phyloP scores from a whole-genome alignment of 2,329 filamentous ascomycete genomes.

The Sporothrix inflata region DNA sequence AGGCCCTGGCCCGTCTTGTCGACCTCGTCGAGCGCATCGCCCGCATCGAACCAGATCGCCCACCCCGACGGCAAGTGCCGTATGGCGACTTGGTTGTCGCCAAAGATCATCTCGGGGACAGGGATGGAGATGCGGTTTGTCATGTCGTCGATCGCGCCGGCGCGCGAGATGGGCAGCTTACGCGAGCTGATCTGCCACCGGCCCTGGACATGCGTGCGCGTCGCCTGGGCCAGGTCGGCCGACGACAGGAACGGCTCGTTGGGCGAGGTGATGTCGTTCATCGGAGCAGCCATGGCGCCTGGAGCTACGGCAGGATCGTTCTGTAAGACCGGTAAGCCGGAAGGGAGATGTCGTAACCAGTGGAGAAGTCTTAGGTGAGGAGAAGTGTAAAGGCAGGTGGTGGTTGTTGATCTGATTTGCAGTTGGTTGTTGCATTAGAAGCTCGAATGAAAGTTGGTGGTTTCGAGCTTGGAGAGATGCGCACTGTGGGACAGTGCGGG shows the following conservation, averaged over 20 bases:
- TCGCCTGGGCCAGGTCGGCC: constrained; percentile 55
- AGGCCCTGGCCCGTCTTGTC: constrained; percentile 92
- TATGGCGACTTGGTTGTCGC: constrained; percentile 83
- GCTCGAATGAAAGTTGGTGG: background rate
- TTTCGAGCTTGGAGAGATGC: background rate
- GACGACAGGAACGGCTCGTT: constrained; percentile 61
- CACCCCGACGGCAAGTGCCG: constrained; percentile 75
- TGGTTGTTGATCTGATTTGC: background rate
- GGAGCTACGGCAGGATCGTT: background rate
- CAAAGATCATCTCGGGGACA: constrained; percentile 98
- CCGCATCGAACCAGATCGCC: constrained; percentile 79
- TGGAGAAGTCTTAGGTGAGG: background rate
- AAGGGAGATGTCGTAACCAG: background rate
- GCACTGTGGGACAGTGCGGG: background rate
- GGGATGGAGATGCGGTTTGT: constrained; percentile 78
- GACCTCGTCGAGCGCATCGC: constrained; percentile 84
- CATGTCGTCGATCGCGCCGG: constrained; percentile 86
- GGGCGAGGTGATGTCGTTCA: constrained; percentile 44
- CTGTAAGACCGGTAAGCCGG: background rate
- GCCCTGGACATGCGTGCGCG: constrained; percentile 60
- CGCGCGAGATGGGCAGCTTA: constrained; percentile 93
- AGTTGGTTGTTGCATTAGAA: background rate
- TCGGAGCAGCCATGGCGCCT: background rate
- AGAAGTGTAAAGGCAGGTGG: background rate
- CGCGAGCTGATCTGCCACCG: constrained; percentile 77